These are phyloP conservation scores for Neopestalotiopsis rosae DNA, from an alignment of 2,329 filamentous ascomycete genomes.

Conservation along the genomic window DNA sequence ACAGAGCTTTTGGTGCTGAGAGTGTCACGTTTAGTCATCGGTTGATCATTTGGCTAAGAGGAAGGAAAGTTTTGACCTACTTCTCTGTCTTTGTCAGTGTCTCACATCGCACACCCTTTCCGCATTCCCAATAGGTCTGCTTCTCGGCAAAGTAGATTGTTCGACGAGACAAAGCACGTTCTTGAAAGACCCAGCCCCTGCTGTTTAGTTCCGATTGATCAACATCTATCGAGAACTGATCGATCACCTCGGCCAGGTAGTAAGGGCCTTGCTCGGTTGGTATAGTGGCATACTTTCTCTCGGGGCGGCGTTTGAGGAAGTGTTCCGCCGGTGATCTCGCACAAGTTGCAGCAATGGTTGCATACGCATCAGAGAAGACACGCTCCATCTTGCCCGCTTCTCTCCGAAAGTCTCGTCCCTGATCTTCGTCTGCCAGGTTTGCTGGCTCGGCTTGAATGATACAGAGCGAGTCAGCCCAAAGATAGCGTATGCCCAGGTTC, in stretches of 20 bases:
- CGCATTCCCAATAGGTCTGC: constrained; percentile 27
- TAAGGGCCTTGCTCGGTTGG: neutral
- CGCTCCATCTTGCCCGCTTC: constrained; percentile 24
- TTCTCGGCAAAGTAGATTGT: constrained; percentile 24
- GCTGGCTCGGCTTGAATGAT: constrained; percentile 19
- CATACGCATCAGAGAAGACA: constrained; percentile 24
- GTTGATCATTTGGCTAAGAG: too few species aligned
- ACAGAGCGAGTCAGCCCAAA: constrained; percentile 25
- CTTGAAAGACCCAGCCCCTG: constrained; percentile 26
- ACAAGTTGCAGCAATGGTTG: constrained; percentile 19
- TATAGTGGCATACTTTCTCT: neutral
- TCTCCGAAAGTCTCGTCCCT: constrained; percentile 10
- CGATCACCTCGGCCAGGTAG: constrained; percentile 23
- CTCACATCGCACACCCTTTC: constrained; percentile 22
- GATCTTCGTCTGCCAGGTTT: neutral
- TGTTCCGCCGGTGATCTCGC: neutral
- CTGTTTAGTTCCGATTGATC: constrained; percentile 19
- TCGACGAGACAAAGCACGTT: constrained; percentile 24
- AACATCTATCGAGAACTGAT: constrained; percentile 25
- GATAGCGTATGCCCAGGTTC: constrained; percentile 7
- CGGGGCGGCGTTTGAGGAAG: neutral
- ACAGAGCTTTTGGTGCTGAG: neutral
- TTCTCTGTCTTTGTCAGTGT: constrained; percentile 23
- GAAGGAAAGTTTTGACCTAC: constrained; percentile 23
- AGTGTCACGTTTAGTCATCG: too few species aligned